Percentiles rank a stretch among this genome's conserved stretches.
Evolutionary conservation across 208 protist species (phyloP).

Genomic region (Acanthamoeba sp.): DNA sequence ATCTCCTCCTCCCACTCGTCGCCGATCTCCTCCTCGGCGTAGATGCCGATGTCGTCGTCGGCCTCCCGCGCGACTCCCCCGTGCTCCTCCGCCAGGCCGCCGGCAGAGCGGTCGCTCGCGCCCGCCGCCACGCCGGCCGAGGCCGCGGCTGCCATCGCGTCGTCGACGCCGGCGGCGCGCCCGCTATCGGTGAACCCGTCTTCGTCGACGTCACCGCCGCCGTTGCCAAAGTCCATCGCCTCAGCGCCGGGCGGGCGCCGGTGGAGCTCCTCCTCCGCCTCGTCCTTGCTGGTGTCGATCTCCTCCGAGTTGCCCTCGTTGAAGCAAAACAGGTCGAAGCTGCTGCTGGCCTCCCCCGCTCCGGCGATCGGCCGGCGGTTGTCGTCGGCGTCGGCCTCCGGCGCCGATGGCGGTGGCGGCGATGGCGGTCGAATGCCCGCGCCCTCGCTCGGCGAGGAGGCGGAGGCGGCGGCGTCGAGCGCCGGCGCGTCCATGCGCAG

Average conservation of each 20-base stretch:
- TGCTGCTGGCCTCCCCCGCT: background rate
- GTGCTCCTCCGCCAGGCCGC: background rate
- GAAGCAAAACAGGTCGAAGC: conserved; percentile 66
- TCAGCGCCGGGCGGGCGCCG: background rate
- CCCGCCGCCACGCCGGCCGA: too few species aligned
- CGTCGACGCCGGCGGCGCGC: background rate
- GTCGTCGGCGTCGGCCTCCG: background rate
- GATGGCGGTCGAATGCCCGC: too few species aligned
- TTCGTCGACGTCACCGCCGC: background rate
- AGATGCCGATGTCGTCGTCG: conserved; percentile 53
- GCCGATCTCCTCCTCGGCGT: conserved; percentile 55
- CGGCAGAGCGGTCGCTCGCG: too few species aligned
- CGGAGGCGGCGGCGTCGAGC: background rate
- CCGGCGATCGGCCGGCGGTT: background rate
- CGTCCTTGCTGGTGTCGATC: conserved; percentile 41
- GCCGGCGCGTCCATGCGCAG: background rate
- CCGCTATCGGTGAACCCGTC: background rate
- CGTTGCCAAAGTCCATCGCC: background rate
- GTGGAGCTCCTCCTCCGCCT: background rate
- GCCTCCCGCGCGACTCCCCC: background rate
- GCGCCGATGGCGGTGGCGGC: too few species aligned
- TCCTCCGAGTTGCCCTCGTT: conserved; percentile 65
- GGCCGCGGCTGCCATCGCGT: background rate
- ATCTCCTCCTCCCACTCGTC: conserved; percentile 62
- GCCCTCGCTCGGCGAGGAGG: too few species aligned